These are phyloP conservation scores for Primulina tabacum DNA, from an alignment of 257 asterid genomes.

Conservation along the genomic window DNA sequence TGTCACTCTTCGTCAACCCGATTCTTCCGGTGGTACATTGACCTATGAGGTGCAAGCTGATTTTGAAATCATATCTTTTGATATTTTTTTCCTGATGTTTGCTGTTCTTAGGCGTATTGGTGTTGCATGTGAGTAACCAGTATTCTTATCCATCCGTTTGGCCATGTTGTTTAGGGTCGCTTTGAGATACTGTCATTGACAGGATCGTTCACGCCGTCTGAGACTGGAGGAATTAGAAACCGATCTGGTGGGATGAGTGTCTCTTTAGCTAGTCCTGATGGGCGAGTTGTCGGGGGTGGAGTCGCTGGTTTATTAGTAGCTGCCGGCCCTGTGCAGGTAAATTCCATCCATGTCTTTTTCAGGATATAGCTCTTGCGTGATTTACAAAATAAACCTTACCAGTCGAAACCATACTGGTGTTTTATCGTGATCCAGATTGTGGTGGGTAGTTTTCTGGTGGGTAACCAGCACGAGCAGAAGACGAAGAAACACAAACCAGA, in stretches of 20 bases:
- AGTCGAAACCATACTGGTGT: background rate
- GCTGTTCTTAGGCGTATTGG: background rate
- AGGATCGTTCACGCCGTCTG: slow-evolving; percentile 59
- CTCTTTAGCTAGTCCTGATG: slow-evolving; percentile 56
- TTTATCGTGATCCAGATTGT: slow-evolving; percentile 50
- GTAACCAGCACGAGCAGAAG: slow-evolving; percentile 65
- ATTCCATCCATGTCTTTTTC: too few species aligned
- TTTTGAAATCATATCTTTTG: background rate
- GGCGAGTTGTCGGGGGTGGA: slow-evolving; percentile 57
- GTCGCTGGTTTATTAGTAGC: slow-evolving; percentile 57
- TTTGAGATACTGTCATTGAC: slow-evolving; percentile 57
- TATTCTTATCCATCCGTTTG: background rate
- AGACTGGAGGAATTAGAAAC: slow-evolving; percentile 52
- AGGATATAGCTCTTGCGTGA: too few species aligned
- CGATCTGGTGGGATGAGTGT: slow-evolving; percentile 63
- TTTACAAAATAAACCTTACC: too few species aligned
- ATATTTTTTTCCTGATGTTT: background rate
- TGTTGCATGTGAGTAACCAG: background rate
- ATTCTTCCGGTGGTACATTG: slow-evolving; percentile 82
- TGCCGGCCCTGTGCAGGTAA: slow-evolving; percentile 54
- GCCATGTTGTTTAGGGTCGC: slow-evolving; percentile 39
- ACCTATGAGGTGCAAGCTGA: slow-evolving; percentile 62
- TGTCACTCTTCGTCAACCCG: slow-evolving; percentile 82
- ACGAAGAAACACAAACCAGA: slow-evolving; percentile 62
- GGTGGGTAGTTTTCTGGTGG: slow-evolving; percentile 84